phyloP scores from a whole-genome alignment of 805 yeast species.

The Myxozyma mucilagina region DNA sequence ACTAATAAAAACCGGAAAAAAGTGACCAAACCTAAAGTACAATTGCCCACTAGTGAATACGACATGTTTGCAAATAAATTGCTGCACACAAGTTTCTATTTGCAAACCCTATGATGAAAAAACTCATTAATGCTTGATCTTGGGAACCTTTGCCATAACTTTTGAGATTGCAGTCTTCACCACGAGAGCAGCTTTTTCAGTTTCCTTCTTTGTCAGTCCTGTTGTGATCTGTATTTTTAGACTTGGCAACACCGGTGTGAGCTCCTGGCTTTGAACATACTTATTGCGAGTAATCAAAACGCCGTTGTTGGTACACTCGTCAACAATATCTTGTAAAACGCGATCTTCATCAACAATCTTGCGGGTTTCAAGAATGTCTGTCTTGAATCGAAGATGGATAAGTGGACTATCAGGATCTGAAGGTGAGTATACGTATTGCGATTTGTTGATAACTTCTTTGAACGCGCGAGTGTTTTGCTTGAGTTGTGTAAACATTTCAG shows the following conservation, averaged over 20 bases:
- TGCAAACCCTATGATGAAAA: neutral
- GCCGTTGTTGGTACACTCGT: slow-evolving; percentile 52
- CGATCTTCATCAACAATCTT: slow-evolving; percentile 52
- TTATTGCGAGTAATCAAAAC: slow-evolving; percentile 67
- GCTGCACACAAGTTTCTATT: neutral
- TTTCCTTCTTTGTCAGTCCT: slow-evolving; percentile 49
- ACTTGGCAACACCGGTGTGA: slow-evolving; percentile 66
- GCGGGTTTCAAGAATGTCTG: slow-evolving; percentile 41
- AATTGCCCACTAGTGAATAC: neutral
- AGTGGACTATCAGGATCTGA: slow-evolving; percentile 56
- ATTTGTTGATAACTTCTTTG: slow-evolving; percentile 42
- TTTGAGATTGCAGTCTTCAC: slow-evolving; percentile 33
- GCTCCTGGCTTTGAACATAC: slow-evolving; percentile 68
- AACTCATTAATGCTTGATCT: slow-evolving; percentile 10
- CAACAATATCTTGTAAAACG: slow-evolving; percentile 68
- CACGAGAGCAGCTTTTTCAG: slow-evolving; percentile 45
- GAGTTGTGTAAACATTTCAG: slow-evolving; percentile 36
- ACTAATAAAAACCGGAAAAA: neutral
- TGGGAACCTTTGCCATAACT: slow-evolving; percentile 29
- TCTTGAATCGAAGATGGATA: slow-evolving; percentile 61
- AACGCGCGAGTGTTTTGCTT: slow-evolving; percentile 48
- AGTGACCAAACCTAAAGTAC: neutral
- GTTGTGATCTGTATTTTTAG: slow-evolving; percentile 54
- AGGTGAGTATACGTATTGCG: slow-evolving; percentile 23
- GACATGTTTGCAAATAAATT: neutral